Evolutionary conservation across 768 basidiomycete genomes (phyloP), one percentile per base, ranked within the genome.

Genomic region (Trametopsis cervina): DNA sequence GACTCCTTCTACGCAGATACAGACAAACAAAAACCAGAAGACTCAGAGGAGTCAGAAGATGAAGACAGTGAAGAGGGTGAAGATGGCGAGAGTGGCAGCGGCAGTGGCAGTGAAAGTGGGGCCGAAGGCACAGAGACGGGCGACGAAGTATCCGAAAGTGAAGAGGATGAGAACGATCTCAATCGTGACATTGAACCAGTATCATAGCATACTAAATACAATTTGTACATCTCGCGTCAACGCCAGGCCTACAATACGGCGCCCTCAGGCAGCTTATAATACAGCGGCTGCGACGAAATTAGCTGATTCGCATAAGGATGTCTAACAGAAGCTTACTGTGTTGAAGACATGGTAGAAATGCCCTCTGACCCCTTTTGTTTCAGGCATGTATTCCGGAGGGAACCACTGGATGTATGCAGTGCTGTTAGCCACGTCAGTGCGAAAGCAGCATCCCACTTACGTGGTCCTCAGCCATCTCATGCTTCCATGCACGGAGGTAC

Each of bases 321-420:
- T 12, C 20, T 5, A 17, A 41, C 6, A 2, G 13, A 12, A 39
- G 64, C 81, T 54, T 54, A 85, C 83, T 40, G 83, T 83, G 27
- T 75, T 64, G 59, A 87, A 88, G 12, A 89, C 86, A 66, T 89
- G 85, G 57, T 89, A 89, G 52, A 69, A 79, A 59, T 89, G 86
- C 0, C 83, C 82, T 52, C 81, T 76, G 33, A 78, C 76, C 1
- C 85, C 85, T 13, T 78, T 80, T 20, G 64, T 52, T 33, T 75
- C 67, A 0, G 77, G 81, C 54, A 81, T 81, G 58, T 85, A 89
- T 49, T 74, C 75, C 72, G 78, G 72, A 1, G 85, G 81, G 71
- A 89, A 84, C 87, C 86, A 88, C 85, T 86, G 46, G 27, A 39
- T 18, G 29, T n/a, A n/a, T 10, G 26, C 10, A n/a, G 18, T 24